These are phyloP conservation scores for Heimioporus retisporus DNA, from an alignment of 1,284 basidiomycete genomes.

Conservation along the genomic window DNA sequence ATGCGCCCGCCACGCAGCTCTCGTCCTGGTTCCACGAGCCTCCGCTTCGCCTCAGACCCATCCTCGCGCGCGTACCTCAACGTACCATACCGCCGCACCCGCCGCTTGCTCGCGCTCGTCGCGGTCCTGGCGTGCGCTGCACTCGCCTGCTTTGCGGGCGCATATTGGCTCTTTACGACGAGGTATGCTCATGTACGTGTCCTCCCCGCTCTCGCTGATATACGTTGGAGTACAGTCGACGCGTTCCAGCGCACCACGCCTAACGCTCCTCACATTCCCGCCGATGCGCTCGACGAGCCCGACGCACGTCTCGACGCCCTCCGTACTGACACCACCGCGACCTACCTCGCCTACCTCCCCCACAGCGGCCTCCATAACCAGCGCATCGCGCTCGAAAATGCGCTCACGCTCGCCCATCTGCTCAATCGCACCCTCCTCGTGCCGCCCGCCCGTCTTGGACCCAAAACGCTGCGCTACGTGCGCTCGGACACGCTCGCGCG, in stretches of 20 bases:
- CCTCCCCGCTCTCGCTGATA: conserved; percentile 29
- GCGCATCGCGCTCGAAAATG: conserved; percentile 86
- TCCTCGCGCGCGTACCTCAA: conserved; percentile 16
- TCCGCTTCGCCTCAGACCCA: conserved; percentile 21
- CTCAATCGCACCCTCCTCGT: conserved; percentile 82
- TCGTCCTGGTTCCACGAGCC: conserved; percentile 5
- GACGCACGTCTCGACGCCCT: conserved; percentile 21
- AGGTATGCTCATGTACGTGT: conserved; percentile 59
- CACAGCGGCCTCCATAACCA: conserved; percentile 89
- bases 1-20: conserved; percentile 57
- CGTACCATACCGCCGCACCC: conserved; percentile 35
- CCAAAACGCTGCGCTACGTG: conserved; percentile 69
- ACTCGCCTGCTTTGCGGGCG: conserved; percentile 63
- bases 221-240: conserved; percentile 23
- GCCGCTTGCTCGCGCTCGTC: conserved; percentile 52
- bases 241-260: conserved; percentile 26
- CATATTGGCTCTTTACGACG: conserved; percentile 71
- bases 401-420: conserved; percentile 71
- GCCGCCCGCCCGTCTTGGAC: conserved; percentile 76
- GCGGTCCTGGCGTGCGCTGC: conserved; percentile 59
- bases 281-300: conserved; percentile 32
- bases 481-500: conserved; percentile 67
- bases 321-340: conserved; percentile 40
- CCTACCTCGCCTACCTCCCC: conserved; percentile 74
- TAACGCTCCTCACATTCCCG: conserved; percentile 19